Evolutionary conservation across 2,329 filamentous ascomycete genomes (phyloP).

Genomic region (Ophiocordyceps australis): DNA sequence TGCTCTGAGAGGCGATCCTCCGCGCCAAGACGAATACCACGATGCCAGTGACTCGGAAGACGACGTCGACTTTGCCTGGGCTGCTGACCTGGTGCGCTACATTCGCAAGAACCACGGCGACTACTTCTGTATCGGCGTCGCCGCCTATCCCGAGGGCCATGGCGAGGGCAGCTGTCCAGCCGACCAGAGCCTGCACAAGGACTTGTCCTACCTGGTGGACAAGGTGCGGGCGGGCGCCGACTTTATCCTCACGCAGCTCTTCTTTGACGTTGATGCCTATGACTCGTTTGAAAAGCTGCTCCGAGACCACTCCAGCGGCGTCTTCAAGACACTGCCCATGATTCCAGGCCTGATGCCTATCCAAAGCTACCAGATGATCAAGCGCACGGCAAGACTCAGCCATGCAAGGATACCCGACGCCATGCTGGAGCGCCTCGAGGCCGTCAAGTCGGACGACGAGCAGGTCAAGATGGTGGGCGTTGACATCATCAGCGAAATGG

Average conservation of each 20-base stretch:
- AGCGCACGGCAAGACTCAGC: constrained; percentile 83
- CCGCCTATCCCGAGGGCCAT: constrained; percentile 89
- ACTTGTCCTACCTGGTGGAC: constrained; percentile 76
- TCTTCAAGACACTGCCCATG: constrained; percentile 74
- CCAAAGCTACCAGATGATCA: constrained; percentile 91
- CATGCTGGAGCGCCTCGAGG: constrained; percentile 52
- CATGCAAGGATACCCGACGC: constrained; percentile 64
- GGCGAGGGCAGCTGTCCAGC: constrained; percentile 73
- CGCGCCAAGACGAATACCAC: constrained; percentile 73
- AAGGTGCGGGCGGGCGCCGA: constrained; percentile 86
- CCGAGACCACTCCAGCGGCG: constrained; percentile 63
- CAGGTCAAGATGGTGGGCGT: constrained; percentile 65
- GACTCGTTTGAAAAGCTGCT: constrained; percentile 60
- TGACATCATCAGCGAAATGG: constrained; percentile 68
- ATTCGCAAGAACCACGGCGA: constrained; percentile 75
- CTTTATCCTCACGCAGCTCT: constrained; percentile 97
- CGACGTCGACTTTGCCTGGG: constrained; percentile 69
- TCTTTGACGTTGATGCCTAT: constrained; percentile 80
- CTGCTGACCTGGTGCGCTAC: constrained; percentile 75
- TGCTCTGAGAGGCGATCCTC: constrained; percentile 80
- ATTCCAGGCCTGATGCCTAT: constrained; percentile 95
- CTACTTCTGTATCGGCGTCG: constrained; percentile 92
- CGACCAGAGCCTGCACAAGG: constrained; percentile 52
- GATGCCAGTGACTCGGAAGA: constrained; percentile 37
- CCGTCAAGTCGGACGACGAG: constrained; percentile 63